A percentile compares a stretch with the other conserved stretches of the same genome.
Conservation (phyloP, 441 rosid genomes). For the Eugenia klotzschiana region DNA sequence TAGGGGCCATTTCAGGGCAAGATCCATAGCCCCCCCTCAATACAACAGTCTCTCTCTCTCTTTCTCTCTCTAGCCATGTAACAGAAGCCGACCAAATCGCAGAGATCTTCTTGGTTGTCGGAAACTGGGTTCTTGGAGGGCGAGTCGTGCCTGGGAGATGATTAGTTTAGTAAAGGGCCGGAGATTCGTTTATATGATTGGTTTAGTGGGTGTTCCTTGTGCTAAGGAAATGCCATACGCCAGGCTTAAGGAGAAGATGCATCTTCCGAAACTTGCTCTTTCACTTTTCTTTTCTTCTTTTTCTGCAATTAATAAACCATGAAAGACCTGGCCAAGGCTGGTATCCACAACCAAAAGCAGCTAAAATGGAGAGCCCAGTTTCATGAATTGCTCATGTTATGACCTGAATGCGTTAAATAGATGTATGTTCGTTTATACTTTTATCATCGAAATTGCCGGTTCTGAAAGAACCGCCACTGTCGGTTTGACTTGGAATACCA, state of each 20-base stretch:
- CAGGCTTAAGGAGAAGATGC: background rate
- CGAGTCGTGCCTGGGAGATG: background rate
- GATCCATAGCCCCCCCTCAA: background rate
- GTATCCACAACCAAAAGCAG: background rate
- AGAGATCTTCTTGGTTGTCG: background rate
- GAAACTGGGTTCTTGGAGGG: background rate
- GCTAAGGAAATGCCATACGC: background rate
- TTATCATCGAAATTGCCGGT: background rate
- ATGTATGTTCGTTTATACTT: background rate
- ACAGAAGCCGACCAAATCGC: background rate
- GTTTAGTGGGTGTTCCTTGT: background rate
- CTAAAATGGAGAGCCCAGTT: background rate
- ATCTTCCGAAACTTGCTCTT: background rate
- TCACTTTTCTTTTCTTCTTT: background rate
- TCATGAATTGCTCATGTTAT: background rate
- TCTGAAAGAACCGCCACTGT: background rate
- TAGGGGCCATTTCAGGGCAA: background rate
- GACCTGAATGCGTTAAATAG: background rate
- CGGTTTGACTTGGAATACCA: background rate
- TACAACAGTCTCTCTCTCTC: background rate
- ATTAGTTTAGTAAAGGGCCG: background rate
- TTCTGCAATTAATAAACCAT: background rate
- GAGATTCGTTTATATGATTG: background rate
- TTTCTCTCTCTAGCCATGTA: background rate
- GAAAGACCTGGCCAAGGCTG: background rate